Evolutionary conservation across 1,139 yeast species (phyloP).

Genomic region (Lodderomyces metapsilosis): DNA sequence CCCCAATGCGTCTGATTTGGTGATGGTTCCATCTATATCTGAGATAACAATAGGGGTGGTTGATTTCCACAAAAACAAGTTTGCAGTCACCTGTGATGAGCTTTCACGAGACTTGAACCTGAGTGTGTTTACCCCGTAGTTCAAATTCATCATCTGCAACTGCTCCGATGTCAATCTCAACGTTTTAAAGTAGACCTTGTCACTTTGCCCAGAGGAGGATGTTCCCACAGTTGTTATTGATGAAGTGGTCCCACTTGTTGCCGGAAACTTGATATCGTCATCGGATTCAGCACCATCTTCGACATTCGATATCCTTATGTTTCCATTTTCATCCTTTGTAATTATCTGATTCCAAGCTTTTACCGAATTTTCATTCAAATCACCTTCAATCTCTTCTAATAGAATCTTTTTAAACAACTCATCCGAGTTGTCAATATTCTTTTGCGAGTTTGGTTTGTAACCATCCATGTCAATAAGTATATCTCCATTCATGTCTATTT

Average conservation of each 20-base stretch:
- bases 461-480: constrained; percentile 94
- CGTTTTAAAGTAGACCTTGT: constrained; percentile 70
- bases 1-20: constrained; percentile 96
- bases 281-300: constrained; percentile 2
- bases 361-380: constrained; percentile 19
- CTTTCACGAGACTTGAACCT: constrained; percentile 81
- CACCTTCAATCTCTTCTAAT: constrained; percentile 47
- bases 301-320: constrained; percentile 52
- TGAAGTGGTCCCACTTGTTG: constrained; percentile 8
- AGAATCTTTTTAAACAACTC: constrained; percentile 70
- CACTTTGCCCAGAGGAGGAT: constrained; percentile 17
- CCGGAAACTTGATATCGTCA: neutral
- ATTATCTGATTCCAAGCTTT: constrained; percentile 37
- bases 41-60: constrained; percentile 90
- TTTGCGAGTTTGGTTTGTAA: constrained; percentile 78
- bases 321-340: constrained; percentile 66
- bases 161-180: constrained; percentile 90
- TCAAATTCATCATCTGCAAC: constrained; percentile 67
- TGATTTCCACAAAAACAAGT: constrained; percentile 81
- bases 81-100: constrained; percentile 70
- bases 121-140: constrained; percentile 76
- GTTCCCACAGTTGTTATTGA: constrained; percentile 14
- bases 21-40: constrained; percentile 97
- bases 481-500: constrained; percentile 87
- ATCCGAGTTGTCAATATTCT: constrained; percentile 67